Conservation (phyloP, 2,329 filamentous ascomycete genomes). For the Colletotrichum liaoningense region DNA sequence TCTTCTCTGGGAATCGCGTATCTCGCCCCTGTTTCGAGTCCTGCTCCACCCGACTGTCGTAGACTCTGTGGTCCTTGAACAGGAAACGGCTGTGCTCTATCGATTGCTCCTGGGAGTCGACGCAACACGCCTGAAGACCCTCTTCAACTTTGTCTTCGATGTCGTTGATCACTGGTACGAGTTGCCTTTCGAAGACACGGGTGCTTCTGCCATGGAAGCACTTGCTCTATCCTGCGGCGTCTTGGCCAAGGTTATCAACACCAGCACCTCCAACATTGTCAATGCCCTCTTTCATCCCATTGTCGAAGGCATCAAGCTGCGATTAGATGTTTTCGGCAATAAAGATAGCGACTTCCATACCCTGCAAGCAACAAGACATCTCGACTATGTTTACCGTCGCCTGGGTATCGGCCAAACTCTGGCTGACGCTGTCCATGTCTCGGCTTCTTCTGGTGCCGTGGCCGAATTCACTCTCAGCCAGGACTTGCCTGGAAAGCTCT, state of each 20-base stretch:
- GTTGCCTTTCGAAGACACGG: slow-evolving; percentile 8
- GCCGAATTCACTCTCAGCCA: slow-evolving; percentile 45
- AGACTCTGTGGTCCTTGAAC: slow-evolving; percentile 52
- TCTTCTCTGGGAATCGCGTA: slow-evolving; percentile 1
- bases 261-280: slow-evolving; percentile 48
- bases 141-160: slow-evolving; percentile 46
- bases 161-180: slow-evolving; percentile 39
- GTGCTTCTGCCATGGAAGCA: slow-evolving; percentile 36
- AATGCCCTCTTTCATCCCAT: slow-evolving; percentile 41
- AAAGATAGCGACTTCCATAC: slow-evolving; percentile 40
- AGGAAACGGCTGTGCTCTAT: slow-evolving; percentile 48
- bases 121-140: slow-evolving; percentile 42
- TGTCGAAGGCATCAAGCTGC: slow-evolving; percentile 23
- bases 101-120: slow-evolving; percentile 49
- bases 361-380: slow-evolving; percentile 44
- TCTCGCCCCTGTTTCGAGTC: slow-evolving; percentile 47
- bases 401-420: slow-evolving; percentile 44
- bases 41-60: slow-evolving; percentile 48
- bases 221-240: slow-evolving; percentile 46
- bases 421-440: slow-evolving; percentile 29
- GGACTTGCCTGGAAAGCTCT: slow-evolving; percentile 49
- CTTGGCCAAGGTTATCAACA: slow-evolving; percentile 49
- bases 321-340: slow-evolving; percentile 6
- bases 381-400: slow-evolving; percentile 46
- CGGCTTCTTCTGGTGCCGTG: neutral